Evolutionary conservation across 495 filamentous ascomycete genomes (phyloP), one percentile per base, ranked within the genome.

Genomic region (Xylaria telfairii): DNA sequence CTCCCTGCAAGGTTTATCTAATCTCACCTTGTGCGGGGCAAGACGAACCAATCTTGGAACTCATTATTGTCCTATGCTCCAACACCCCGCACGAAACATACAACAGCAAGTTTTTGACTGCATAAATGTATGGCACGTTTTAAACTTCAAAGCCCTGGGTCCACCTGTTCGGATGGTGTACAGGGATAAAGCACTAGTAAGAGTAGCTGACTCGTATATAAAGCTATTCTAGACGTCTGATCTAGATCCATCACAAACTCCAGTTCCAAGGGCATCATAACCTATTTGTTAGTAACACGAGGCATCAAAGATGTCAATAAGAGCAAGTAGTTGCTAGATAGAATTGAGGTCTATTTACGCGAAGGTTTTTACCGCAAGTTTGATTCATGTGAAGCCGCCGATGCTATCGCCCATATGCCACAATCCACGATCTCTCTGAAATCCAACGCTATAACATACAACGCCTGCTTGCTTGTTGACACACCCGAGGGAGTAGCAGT

Each of bases 401-500:
- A 49, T 62, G 67, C 56, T 60, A 37, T 59, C 34, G 41, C 30
- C 21, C 32, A 32, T 53, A 46, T 28, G 66, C 28, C n/a, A 24
- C 24, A 59, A 30, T 57, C 37, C 56, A 42, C 46, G 34, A 56
- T 39, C 9, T 60, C 26, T 60, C 39, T 21, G n/a, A 47, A 60
- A 68, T 47, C 66, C 54, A 60, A 60, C 53, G 53, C 53, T 41
- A n/a, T n/a, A 60, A 67, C 66, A 60, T 37, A 26, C 65, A 56
- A 59, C 49, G 49, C 49, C 46, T 42, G 34, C 26, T 59, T 59
- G 64, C 34, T 34, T 54, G 49, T 30, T 12, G 49, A 28, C 49
- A 65, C 19, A 10, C 32, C 21, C 9, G 7, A 51, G 42, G 62
- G 30, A 65, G 21, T 24, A 32, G 3, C 24, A 47, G 1, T 26